Conservation (phyloP, 192 early-diverging fungal genomes). For the Umbelopsis sp. region DNA sequence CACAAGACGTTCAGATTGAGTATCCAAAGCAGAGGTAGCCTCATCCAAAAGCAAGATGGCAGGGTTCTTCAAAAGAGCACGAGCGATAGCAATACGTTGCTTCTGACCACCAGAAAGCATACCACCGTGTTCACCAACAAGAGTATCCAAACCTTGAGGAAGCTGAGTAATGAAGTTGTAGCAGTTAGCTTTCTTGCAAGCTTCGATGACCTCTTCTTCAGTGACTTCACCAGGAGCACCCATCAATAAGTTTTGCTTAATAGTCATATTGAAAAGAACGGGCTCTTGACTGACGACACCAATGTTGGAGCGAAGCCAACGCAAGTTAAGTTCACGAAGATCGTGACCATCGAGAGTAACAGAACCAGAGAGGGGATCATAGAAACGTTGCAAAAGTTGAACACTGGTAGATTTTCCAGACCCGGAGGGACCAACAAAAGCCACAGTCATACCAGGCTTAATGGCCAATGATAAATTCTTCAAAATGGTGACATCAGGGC, state of each 20-base stretch:
- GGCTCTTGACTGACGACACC: conserved; percentile 93
- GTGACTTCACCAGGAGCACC: conserved; percentile 58
- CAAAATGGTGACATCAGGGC: conserved; percentile 81
- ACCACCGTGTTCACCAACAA: conserved; percentile 80
- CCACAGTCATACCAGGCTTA: conserved; percentile 80
- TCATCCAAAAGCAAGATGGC: conserved; percentile 85
- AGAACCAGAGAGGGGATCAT: conserved; percentile 59
- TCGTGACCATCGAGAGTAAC: conserved; percentile 77
- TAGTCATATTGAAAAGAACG: conserved; percentile 75
- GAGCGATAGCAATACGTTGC: conserved; percentile 95
- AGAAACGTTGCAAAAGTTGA: conserved; percentile 84
- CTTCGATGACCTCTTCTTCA: conserved; percentile 73
- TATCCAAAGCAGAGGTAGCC: conserved; percentile 86
- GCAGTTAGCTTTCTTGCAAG: conserved; percentile 70
- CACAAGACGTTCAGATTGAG: conserved; percentile 75
- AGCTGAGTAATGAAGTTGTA: conserved; percentile 84
- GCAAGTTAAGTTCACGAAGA: conserved; percentile 75
- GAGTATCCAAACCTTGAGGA: conserved; percentile 80
- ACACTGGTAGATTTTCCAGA: conserved; percentile 88
- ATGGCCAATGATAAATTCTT: conserved; percentile 71
- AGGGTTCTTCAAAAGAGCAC: conserved; percentile 88
- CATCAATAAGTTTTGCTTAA: conserved; percentile 83
- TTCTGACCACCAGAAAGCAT: conserved; percentile 89
- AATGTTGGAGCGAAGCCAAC: conserved; percentile 83
- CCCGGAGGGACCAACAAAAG: conserved; percentile 88